Conservation (phyloP, 2,329 filamentous ascomycete species). For the Botrytis fragariae region DNA sequence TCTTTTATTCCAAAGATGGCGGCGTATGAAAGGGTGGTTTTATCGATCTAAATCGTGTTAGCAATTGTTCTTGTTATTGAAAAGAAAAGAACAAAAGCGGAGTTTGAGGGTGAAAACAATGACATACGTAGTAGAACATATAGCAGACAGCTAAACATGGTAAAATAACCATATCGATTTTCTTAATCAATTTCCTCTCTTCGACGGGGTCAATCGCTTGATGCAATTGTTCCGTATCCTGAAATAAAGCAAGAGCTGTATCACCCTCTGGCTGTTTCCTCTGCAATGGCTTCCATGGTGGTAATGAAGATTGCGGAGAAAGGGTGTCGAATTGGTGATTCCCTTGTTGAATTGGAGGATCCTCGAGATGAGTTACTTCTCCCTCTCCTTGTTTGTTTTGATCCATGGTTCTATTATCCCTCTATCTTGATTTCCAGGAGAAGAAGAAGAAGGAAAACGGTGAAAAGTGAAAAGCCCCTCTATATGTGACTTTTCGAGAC, state of each 20-base stretch:
- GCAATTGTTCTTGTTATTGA: neutral
- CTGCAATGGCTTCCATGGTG: neutral
- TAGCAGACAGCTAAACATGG: constrained; percentile 15
- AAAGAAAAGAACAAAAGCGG: too few relatives aligned
- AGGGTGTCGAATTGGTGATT: neutral
- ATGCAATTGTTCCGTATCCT: constrained; percentile 4
- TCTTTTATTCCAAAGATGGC: constrained; percentile 57
- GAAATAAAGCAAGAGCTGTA: constrained; percentile 9
- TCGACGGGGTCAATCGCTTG: neutral
- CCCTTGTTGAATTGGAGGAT: neutral
- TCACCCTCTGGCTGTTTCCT: neutral
- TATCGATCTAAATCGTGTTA: constrained; percentile 26
- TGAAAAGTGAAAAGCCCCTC: neutral
- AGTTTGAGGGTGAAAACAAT: rapidly evolving
- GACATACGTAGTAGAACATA: constrained; percentile 2
- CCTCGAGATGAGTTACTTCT: neutral
- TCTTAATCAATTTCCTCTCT: constrained; percentile 1
- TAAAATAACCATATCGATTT: constrained; percentile 14
- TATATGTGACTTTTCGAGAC: neutral
- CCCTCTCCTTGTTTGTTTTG: neutral
- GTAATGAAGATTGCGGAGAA: neutral
- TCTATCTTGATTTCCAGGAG: neutral
- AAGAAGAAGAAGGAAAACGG: neutral
- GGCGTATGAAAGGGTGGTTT: constrained; percentile 53
- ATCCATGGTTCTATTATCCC: neutral